Evolutionary conservation across 371 early-diverging fungal species (phyloP), one percentile per base, ranked within the genome.

Genomic region (Sporodiniella umbellata): DNA sequence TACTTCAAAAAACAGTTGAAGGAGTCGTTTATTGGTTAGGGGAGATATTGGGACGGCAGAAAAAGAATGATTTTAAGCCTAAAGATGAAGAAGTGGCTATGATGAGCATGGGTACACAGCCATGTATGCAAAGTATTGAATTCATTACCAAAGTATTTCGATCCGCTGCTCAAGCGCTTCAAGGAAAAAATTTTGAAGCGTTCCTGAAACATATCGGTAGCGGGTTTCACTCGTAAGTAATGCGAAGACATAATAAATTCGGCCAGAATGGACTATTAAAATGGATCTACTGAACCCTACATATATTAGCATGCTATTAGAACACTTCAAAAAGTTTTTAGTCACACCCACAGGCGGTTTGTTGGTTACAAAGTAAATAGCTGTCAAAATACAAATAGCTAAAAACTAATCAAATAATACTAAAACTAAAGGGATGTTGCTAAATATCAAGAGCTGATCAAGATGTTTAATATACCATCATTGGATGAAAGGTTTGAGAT

Each of bases 351-450:
- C 77, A 0, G 98, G 98, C 25, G 95, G 94, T 22, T 67, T 96
- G 23, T 71, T 94, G 33, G 77, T 98, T 26, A 78, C 91, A 48
- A 89, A 86, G 93, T 89, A 84, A 64, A 78, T 49, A n/a, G 23
- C 4, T 42, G 7, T 26, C 12, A 21, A 38, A 28, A 44, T 35
- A 12, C 6, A 31, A n/a, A n/a, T n/a, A n/a, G n/a, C n/a, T n/a
- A n/a, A n/a, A n/a, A n/a, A n/a, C n/a, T n/a, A n/a, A n/a, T n/a
- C n/a, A n/a, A n/a, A n/a, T n/a, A n/a, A n/a, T n/a, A n/a, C n/a
- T n/a, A n/a, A n/a, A n/a, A n/a, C n/a, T n/a, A n/a, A n/a, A 93
- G 92, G 66, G 98, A 98, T 63, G 84, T 96, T 42, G 85, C 94
- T 14, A 90, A 86, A 67, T 98, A 96, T 63, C 94, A 92, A 66